phyloP scores from a whole-genome alignment of 192 early-diverging fungal species.

The Podila minutissima region DNA sequence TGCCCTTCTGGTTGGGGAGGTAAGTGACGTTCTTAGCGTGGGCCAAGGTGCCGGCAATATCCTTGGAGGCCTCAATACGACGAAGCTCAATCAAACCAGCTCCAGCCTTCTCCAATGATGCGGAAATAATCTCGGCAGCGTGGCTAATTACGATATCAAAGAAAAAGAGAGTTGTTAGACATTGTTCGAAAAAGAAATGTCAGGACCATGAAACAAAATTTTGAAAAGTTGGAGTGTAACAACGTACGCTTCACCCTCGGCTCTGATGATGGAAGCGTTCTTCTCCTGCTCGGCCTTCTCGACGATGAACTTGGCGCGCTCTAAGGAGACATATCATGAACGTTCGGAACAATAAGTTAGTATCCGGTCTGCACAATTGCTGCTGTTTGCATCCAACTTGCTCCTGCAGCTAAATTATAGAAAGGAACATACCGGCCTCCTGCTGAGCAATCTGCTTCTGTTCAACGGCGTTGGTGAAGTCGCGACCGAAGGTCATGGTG shows the following conservation, averaged over 20 bases:
- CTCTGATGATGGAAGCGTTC: constrained; percentile 94
- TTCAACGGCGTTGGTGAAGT: constrained; percentile 99
- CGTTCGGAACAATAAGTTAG: background rate
- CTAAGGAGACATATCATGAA: constrained; percentile 32
- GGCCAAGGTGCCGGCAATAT: constrained; percentile 91
- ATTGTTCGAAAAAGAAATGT: background rate
- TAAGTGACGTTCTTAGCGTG: constrained; percentile 90
- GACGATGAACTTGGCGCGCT: constrained; percentile 97
- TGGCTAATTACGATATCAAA: constrained; percentile 19
- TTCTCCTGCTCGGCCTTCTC: constrained; percentile 99
- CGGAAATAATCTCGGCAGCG: constrained; percentile 93
- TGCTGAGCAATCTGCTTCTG: constrained; percentile 99
- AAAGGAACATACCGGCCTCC: constrained; percentile 72
- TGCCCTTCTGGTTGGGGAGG: constrained; percentile 72
- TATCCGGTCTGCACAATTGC: background rate
- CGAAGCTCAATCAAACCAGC: constrained; percentile 94
- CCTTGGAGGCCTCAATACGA: constrained; percentile 96
- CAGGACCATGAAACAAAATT: background rate
- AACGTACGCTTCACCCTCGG: constrained; percentile 93
- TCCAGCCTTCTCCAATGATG: constrained; percentile 90
- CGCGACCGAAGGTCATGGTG: constrained; percentile 98
- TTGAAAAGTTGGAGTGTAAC: background rate
- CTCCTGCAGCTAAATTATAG: background rate
- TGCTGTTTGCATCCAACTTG: background rate
- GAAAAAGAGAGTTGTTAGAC: background rate